Percentiles rank a stretch among this genome's conserved stretches.
Conservation (phyloP, 73 alveolate species). For the Uronychia binucleata region DNA sequence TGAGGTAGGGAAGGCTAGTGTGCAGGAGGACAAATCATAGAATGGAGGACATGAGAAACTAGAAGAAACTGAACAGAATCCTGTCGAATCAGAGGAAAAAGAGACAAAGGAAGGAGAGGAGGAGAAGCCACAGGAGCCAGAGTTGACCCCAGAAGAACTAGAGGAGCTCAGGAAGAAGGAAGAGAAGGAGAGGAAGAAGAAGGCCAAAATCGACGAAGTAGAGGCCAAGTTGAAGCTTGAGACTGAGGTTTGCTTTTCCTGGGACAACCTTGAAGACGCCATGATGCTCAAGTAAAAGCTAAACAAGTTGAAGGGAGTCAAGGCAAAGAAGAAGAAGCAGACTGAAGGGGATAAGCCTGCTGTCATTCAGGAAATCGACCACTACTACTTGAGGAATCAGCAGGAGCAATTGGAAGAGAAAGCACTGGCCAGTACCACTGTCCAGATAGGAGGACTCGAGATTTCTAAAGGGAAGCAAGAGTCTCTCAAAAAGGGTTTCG, state of each 20-base stretch:
- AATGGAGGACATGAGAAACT: neutral
- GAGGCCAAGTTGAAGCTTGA: slow-evolving; percentile 16
- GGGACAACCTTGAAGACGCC: slow-evolving; percentile 36
- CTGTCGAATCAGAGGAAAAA: too few relatives aligned
- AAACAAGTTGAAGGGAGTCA: slow-evolving; percentile 3
- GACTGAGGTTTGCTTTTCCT: slow-evolving; percentile 33
- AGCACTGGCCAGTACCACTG: slow-evolving; percentile 11
- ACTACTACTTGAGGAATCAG: neutral
- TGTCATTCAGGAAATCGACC: slow-evolving; percentile 6
- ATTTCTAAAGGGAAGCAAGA: slow-evolving; percentile 29
- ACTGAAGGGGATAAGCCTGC: slow-evolving; percentile 24
- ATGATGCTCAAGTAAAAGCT: slow-evolving; percentile 21
- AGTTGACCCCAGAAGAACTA: neutral
- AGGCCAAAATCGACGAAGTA: slow-evolving; percentile 15
- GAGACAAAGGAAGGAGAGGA: neutral
- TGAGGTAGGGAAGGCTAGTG: neutral
- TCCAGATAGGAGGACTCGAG: slow-evolving; percentile 9
- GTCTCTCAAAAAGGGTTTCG: slow-evolving; percentile 42
- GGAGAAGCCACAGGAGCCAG: slow-evolving; percentile 13
- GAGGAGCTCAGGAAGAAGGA: neutral
- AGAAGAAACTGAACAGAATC: too few relatives aligned
- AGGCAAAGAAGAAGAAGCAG: slow-evolving; percentile 38
- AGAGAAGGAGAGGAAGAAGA: slow-evolving; percentile 6
- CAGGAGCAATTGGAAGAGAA: slow-evolving; percentile 5
- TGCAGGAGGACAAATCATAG: neutral